phyloP scores from a whole-genome alignment of 148 eudicot genomes.

The Chenopodium berlandieri region DNA sequence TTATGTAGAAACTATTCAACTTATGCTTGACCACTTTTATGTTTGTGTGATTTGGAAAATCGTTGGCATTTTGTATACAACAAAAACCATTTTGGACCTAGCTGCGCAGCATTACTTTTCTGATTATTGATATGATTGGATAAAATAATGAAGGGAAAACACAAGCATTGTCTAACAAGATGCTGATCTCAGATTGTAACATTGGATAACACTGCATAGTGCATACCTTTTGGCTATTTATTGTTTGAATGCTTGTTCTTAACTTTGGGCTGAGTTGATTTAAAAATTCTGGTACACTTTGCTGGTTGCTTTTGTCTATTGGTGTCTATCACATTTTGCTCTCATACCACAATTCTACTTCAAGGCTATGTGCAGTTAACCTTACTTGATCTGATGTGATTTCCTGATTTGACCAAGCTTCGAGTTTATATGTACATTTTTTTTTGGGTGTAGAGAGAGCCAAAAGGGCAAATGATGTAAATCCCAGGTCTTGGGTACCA shows the following conservation, averaged over 20 bases:
- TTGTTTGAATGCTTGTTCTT: neutral
- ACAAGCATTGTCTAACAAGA: neutral
- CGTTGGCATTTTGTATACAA: neutral
- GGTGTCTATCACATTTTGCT: neutral
- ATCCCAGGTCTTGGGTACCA: too few relatives aligned
- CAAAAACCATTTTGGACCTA: neutral
- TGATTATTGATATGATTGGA: neutral
- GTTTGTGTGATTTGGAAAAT: neutral
- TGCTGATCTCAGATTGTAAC: neutral
- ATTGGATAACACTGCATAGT: neutral
- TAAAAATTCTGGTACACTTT: neutral
- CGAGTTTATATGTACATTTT: too few relatives aligned
- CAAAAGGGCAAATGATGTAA: too few relatives aligned
- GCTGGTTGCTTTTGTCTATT: neutral
- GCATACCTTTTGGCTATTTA: neutral
- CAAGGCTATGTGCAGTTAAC: too few relatives aligned
- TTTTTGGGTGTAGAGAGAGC: too few relatives aligned
- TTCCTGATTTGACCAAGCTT: too few relatives aligned
- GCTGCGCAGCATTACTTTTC: neutral
- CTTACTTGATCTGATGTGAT: too few relatives aligned
- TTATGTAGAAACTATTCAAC: neutral
- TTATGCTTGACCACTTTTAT: neutral
- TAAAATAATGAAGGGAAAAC: neutral
- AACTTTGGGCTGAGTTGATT: neutral
- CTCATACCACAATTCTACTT: neutral